Evolutionary conservation across 805 yeast genomes (phyloP), one percentile per base, ranked within the genome.

Genomic region (Ogataea nitratoaversa): DNA sequence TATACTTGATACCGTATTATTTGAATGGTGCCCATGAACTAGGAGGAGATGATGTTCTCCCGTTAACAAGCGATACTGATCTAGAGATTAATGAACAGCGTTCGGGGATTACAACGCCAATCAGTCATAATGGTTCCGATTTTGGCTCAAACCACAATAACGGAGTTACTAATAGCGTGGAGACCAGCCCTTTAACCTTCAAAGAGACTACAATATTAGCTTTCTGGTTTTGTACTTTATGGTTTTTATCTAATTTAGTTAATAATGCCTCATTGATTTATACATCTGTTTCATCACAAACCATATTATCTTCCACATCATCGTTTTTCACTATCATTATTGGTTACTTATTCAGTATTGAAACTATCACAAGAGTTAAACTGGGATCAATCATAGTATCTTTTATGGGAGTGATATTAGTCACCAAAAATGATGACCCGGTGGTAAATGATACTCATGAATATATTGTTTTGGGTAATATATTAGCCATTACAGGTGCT

Each of bases 251-350:
- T 3, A 93, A 93, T 60, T 71, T 90, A 48, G 82, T 86, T 41
- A 88, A 93, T 24, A 93, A 93, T 62, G 87, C 95, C 0, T 81
- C 95, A 17, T 68, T 93, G 38, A 74, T 84, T 19, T 93, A 83
- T 61, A 93, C 99, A 0, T 81, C 90, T 11, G 99, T 93, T 17
- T 95, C 95, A 2, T 83, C 93, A 12, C 97, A 95, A 54, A 93
- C 98, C 3, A 91, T 93, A 19, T 65, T 93, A 30, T 84, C 96
- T 14, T 84, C 96, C 28, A 90, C 98, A 0, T 83, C 95, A 5
- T 85, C 96, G 7, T 89, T 93, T 58, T 93, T 93, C 75, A 93
- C 99, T 0, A 71, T 93, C 30, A 51, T 90, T 1, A 73, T 91
- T 8, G 98, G 98, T 1, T 77, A 81, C 39, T 47, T 84, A 19